Evolutionary conservation across 2,329 filamentous ascomycete genomes (phyloP), one percentile per base, ranked within the genome.

Genomic region (Neoarthrinium moseri): DNA sequence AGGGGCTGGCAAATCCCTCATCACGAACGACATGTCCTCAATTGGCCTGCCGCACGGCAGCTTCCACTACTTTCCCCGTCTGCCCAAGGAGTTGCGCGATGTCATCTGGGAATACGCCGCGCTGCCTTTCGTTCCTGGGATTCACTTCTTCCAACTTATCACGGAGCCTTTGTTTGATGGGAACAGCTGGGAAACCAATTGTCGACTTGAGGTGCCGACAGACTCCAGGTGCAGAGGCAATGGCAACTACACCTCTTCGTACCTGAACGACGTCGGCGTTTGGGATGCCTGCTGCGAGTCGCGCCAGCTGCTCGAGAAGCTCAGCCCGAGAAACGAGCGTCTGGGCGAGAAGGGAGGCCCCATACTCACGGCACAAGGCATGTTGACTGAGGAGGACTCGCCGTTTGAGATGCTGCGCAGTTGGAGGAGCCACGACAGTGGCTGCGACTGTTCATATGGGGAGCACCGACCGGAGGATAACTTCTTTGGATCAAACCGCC

Each of bases 231-330:
- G 21, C 22, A 15, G 11, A 20, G 15, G 30, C 10, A 27, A 35
- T 13, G 7, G 41, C 12, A 5, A 26, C 18, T 26, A 44, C 15
- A 7, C 41, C 17, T 44, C 41, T 11, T 44, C 41, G 11, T 44
- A 44, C 32, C 32, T 44, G 8, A 36, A 36, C 32, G 32, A 27
- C n/a, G 6, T 44, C 13, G 30, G 18, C 10, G 41, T 36, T 7
- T 44, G 41, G 41, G 41, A 44, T 33, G 41, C 41, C 10, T 44
- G 41, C 23, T 44, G 41, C 32, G 41, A 44, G 20, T 36, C 41
- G 15, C 41, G 41, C 21, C 41, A 44, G 10, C 32, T 20, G 6
- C 29, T 44, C 11, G 32, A 36, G 20, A n/a, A 17, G 20, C 20
- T 22, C 17, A 21, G 30, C 11, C 13, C 39, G 12, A 20, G 29